Evolutionary conservation across 805 yeast species (phyloP), one percentile per base, ranked within the genome.

Genomic region (Metschnikowia similis): DNA sequence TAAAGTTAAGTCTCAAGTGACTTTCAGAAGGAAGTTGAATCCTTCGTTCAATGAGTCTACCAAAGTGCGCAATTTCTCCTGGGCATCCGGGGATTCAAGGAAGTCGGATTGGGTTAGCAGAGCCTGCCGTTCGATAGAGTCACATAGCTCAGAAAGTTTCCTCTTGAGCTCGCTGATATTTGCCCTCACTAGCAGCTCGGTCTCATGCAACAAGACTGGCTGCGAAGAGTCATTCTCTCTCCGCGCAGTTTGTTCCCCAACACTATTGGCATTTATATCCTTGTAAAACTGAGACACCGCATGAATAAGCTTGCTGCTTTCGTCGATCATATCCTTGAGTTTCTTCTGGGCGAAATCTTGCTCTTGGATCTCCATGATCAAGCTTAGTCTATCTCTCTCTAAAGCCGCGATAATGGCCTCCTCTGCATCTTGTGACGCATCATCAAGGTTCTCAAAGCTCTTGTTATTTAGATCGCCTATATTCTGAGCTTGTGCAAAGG

Each of bases 351-450:
- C 48, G 43, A 56, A 69, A 40, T 71, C 74, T 44, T 71, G 75
- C 37, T 63, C 58, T 52, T 73, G 77, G n/a, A 73, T 53, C n/a
- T 64, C 69, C 72, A 68, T 66, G 0, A 71, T 62, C 29, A 70
- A 54, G 8, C 56, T 58, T 6, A 70, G 48, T 36, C 76, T 53
- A 38, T 62, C 61, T 37, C 56, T 50, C 49, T 71, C 72, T 30
- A 72, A 53, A 40, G 56, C 53, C 38, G 46, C 56, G 3, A 66
- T 56, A n/a, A 63, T 30, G 6, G 40, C 47, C 4, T 48, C 48
- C 39, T 58, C 62, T 45, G 48, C 32, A 53, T 49, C 47, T n/a
- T 31, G 37, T 21, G 29, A 21, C 11, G 11, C n/a, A 26, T n/a
- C 29, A 14, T 27, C 41, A 8, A 10, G 27, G 14, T 28, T 26